Evolutionary conservation across 495 filamentous ascomycete genomes (phyloP).

Genomic region (Penicillium lagena): DNA sequence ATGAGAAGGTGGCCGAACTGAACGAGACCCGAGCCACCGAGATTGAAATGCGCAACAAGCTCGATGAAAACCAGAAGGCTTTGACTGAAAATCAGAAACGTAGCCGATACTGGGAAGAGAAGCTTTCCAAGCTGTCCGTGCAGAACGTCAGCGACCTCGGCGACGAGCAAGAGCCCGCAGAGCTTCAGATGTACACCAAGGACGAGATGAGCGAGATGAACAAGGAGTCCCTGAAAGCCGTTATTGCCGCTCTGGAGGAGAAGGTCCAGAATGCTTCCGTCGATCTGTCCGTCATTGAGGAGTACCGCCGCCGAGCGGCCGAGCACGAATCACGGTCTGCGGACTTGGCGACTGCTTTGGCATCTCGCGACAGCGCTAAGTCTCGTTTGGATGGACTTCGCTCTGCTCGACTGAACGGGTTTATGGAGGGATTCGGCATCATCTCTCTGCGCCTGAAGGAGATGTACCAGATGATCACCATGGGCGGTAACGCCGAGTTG

Average conservation of each 20-base stretch:
- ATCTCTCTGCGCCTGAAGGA: constrained; percentile 97
- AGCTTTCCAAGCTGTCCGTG: constrained; percentile 67
- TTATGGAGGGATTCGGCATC: constrained; percentile 94
- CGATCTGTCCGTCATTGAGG: constrained; percentile 83
- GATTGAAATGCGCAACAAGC: constrained; percentile 97
- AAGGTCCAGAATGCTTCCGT: constrained; percentile 85
- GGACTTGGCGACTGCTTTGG: constrained; percentile 70
- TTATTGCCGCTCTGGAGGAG: constrained; percentile 87
- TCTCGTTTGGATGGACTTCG: constrained; percentile 85
- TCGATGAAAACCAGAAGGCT: constrained; percentile 88
- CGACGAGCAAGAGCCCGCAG: constrained; percentile 43
- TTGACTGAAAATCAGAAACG: constrained; percentile 82
- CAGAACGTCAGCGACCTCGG: constrained; percentile 73
- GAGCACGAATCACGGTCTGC: constrained; percentile 77
- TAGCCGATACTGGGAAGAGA: constrained; percentile 78
- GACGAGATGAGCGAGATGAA: constrained; percentile 92
- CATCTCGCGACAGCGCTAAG: constrained; percentile 77
- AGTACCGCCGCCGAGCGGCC: constrained; percentile 85
- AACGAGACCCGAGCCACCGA: constrained; percentile 87
- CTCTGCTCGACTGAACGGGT: constrained; percentile 82
- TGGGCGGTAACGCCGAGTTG: constrained; percentile 97
- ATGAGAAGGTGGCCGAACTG: constrained; percentile 77
- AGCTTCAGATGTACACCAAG: constrained; percentile 74
- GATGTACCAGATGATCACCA: constrained; percentile 99
- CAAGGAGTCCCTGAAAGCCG: constrained; percentile 77